phyloP scores from a whole-genome alignment of 2,329 filamentous ascomycete species.

The Metarhizium sp. region DNA sequence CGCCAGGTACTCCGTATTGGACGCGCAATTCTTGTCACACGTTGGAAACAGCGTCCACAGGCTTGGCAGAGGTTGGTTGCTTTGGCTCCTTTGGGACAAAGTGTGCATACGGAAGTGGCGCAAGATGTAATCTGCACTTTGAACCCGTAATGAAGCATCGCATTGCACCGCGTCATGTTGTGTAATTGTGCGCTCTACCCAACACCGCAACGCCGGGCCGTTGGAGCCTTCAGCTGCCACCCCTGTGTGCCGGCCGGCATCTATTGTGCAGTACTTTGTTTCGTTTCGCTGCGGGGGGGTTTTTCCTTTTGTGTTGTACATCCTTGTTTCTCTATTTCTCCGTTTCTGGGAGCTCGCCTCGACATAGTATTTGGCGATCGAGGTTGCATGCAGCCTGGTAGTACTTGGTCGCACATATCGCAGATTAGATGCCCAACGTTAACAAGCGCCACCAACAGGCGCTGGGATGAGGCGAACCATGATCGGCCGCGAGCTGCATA shows the following conservation, averaged over 20 bases:
- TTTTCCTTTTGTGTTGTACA: not conserved
- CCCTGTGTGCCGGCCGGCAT: not conserved
- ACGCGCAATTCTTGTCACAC: not conserved
- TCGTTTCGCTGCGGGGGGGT: too few species aligned
- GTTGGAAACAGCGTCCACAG: too few species aligned
- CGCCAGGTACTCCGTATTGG: not conserved
- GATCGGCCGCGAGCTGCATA: not conserved
- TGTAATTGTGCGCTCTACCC: not conserved
- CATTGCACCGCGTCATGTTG: not conserved
- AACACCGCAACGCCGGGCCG: not conserved
- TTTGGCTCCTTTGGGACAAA: not conserved
- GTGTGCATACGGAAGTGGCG: too few species aligned
- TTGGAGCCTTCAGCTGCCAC: not conserved
- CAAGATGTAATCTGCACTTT: too few species aligned
- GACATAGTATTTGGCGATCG: not conserved
- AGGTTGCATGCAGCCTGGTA: not conserved
- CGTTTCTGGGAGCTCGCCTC: too few species aligned
- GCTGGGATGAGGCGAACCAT: not conserved
- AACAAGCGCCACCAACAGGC: not conserved
- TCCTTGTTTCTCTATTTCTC: not conserved
- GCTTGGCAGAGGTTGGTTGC: too few species aligned
- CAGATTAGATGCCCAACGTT: not conserved
- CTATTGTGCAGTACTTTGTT: not conserved
- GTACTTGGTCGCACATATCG: not conserved
- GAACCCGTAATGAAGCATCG: not conserved